Base-by-base conservation (phyloP, 2,329 filamentous ascomycete genomes). In the Exophiala calicioides region DNA sequence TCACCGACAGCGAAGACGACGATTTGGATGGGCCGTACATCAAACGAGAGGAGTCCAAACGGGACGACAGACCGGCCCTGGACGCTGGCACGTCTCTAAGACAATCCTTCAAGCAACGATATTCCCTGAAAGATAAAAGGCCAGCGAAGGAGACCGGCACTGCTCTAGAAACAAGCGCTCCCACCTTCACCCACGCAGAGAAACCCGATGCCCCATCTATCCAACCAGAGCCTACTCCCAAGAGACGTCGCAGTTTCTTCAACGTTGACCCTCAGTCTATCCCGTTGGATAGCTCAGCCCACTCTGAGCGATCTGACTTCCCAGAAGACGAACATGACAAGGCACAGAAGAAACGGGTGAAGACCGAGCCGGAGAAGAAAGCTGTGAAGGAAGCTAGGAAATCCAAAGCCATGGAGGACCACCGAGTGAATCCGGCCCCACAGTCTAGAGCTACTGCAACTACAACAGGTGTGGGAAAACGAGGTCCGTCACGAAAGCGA, bases 351-450 rank as follows among this genome's bases (percentile, higher is more conserved):
- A 47, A 21, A 26, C 24, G 29, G 16, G 27, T 31, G n/a, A 29
- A 47, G 26, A 30, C 26, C n/a, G 38, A 45, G n/a, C n/a, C n/a
- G n/a, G 84, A 82, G 63, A 85, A 84, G 60, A 79, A 81, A 39
- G 73, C 78, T 35, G 81, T 77, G 49, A 69, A 69, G 0, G 62
- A 69, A 0, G 78, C 81, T 56, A 72, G 77, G 27, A 80, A 79
- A 57, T 72, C 61, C 43, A 77, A 72, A 38, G 63, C 67, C 0
- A 77, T 77, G n/a, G n/a, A n/a, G n/a, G n/a, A n/a, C n/a, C n/a
- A n/a, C n/a, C n/a, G n/a, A n/a, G n/a, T n/a, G 68, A 21, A 62
- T 66, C 39, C 65, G 66, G 30, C 65, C 64, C 49, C 59, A 69
- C 74, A 29, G 68, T 73, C 5, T 62, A 67, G 4, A 61, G 62